Evolutionary conservation across 2,329 filamentous ascomycete genomes (phyloP).

Genomic region (Hypoxylon sp.): DNA sequence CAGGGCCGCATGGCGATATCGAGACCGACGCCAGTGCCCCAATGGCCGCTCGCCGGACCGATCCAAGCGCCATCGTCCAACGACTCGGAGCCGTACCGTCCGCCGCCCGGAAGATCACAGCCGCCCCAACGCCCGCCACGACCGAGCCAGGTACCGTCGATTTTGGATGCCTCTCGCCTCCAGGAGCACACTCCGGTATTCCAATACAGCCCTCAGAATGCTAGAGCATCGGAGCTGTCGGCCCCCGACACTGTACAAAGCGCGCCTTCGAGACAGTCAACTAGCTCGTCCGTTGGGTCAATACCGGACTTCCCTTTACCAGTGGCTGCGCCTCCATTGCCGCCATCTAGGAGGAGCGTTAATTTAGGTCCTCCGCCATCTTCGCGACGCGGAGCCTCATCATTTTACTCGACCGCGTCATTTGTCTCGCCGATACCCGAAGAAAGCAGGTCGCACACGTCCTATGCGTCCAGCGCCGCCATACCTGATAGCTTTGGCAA

Average conservation of each 20-base stretch:
- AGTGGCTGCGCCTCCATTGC: slow-evolving; percentile 43
- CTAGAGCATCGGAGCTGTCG: slow-evolving; percentile 51
- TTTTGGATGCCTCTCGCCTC: slow-evolving; percentile 62
- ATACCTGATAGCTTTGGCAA: slow-evolving; percentile 74
- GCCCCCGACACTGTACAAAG: slow-evolving; percentile 57
- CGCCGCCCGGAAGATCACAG: slow-evolving; percentile 58
- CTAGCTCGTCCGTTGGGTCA: slow-evolving; percentile 61
- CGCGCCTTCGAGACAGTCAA: slow-evolving; percentile 60
- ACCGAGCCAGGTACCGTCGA: slow-evolving; percentile 66
- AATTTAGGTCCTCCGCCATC: slow-evolving; percentile 68
- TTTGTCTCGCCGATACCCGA: slow-evolving; percentile 80
- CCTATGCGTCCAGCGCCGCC: slow-evolving; percentile 75
- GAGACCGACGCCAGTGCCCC: slow-evolving; percentile 49
- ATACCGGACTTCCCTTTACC: slow-evolving; percentile 67
- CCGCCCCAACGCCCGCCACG: slow-evolving; percentile 67
- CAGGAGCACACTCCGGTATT: slow-evolving; percentile 66
- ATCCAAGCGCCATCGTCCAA: slow-evolving; percentile 35
- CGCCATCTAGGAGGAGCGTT: slow-evolving; percentile 56
- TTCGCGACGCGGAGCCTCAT: slow-evolving; percentile 66
- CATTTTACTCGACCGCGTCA: slow-evolving; percentile 70
- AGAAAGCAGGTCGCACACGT: slow-evolving; percentile 70
- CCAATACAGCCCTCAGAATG: slow-evolving; percentile 52
- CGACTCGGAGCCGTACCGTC: slow-evolving; percentile 55
- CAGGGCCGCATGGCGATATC: slow-evolving; percentile 59
- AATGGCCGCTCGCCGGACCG: slow-evolving; percentile 51